Conservation (phyloP, 257 asterid genomes). For the Mentha longifolia region DNA sequence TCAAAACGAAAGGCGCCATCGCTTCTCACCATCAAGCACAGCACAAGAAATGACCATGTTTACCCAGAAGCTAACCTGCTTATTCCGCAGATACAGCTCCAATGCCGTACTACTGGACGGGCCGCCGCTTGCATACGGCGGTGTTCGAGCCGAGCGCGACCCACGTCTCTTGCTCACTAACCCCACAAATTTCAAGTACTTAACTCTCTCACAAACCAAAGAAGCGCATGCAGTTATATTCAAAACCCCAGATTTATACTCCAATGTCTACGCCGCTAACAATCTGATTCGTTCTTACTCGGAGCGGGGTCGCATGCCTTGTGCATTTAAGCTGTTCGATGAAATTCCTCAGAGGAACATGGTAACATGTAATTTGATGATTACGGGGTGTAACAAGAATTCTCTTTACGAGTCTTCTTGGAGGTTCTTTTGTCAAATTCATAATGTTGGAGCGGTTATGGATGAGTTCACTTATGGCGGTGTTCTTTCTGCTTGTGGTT, state of each 20-base stretch:
- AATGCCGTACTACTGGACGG: slow-evolving; percentile 34
- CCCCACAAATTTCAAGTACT: slow-evolving; percentile 42
- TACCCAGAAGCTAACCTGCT: slow-evolving; percentile 5
- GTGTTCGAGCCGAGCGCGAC: slow-evolving; percentile 25
- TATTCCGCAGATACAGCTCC: slow-evolving; percentile 38
- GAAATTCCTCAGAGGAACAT: slow-evolving; percentile 54
- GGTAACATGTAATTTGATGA: slow-evolving; percentile 69
- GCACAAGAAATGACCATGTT: slow-evolving; percentile 25
- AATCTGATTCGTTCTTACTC: slow-evolving; percentile 48
- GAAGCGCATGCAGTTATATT: slow-evolving; percentile 51
- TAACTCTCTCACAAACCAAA: slow-evolving; percentile 46
- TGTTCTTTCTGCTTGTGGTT: slow-evolving; percentile 64
- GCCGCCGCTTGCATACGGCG: slow-evolving; percentile 31
- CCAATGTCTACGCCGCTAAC: slow-evolving; percentile 45
- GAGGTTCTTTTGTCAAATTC: slow-evolving; percentile 59
- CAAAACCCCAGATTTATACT: slow-evolving; percentile 38
- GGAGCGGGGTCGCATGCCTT: slow-evolving; percentile 45
- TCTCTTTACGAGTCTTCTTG: slow-evolving; percentile 55
- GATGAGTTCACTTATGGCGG: slow-evolving; percentile 64
- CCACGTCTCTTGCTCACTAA: slow-evolving; percentile 41
- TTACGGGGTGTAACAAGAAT: slow-evolving; percentile 61
- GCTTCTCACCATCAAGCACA: slow-evolving; percentile 31
- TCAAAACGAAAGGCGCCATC: slow-evolving; percentile 48
- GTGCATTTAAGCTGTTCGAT: slow-evolving; percentile 65
- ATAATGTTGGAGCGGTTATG: slow-evolving; percentile 45